These are phyloP conservation scores for Xylaria castorea DNA, from an alignment of 495 filamentous ascomycete species.

Conservation along the genomic window DNA sequence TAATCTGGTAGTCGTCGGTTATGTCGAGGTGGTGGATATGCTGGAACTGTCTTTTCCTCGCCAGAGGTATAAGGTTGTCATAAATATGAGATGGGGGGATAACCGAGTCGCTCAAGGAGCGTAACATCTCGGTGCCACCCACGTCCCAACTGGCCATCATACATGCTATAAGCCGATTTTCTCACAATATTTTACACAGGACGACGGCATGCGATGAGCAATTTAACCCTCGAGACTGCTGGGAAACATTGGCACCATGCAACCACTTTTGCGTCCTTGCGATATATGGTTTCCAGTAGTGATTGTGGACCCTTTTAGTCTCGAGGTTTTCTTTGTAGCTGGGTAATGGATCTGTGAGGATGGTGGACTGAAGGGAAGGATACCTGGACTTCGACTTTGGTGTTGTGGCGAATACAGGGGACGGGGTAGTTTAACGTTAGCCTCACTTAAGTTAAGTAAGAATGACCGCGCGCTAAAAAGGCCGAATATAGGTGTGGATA, in stretches of 20 bases:
- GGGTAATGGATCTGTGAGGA: neutral
- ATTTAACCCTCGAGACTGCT: neutral
- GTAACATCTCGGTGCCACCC: constrained; percentile 44
- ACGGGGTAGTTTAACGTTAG: constrained; percentile 19
- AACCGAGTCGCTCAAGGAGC: constrained; percentile 44
- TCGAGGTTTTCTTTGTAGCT: constrained; percentile 2
- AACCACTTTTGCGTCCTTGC: neutral
- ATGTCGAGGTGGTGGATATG: constrained; percentile 34
- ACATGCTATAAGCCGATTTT: constrained; percentile 32
- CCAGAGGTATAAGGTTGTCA: constrained; percentile 29
- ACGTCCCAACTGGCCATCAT: constrained; percentile 44
- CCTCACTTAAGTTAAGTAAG: constrained; percentile 1
- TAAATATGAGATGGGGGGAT: constrained; percentile 33
- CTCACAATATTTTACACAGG: neutral
- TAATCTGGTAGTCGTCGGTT: constrained; percentile 35
- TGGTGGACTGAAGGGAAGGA: constrained; percentile 4
- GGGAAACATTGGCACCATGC: neutral
- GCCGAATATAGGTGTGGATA: constrained; percentile 23
- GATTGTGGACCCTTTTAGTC: neutral
- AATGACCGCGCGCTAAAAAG: constrained; percentile 12
- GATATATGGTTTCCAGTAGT: constrained; percentile 3
- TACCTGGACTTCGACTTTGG: constrained; percentile 2
- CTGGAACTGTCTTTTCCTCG: constrained; percentile 38
- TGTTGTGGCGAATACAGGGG: constrained; percentile 21
- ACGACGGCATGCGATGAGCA: neutral